Evolutionary conservation across 345 rosid species (phyloP), one percentile per base, ranked within the genome.

Genomic region (Rhodamnia argentea): DNA sequence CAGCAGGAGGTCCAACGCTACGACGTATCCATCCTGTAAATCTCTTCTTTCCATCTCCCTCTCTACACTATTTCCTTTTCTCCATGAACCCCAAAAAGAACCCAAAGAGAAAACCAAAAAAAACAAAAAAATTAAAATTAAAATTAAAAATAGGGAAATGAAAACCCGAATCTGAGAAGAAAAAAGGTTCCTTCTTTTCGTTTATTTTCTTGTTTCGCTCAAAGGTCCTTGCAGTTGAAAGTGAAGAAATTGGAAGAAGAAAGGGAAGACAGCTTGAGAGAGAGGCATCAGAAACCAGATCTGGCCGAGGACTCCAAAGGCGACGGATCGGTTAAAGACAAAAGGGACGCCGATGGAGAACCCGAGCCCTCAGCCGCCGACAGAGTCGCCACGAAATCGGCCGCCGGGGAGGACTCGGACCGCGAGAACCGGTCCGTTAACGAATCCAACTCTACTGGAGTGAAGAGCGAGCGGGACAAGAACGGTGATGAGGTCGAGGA

Each of bases 371-470:
- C 85, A 54, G 50, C n/a, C 24, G 58, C 82, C 53, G 87, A 83
- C 9, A 82, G 85, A 52, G 64, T 84, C 22, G 32, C 82, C 85
- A 4, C 47, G 44, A 44, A 81, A 70, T 62, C 82, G 83, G 53
- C 85, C 83, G 88, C 88, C 57, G 93, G 88, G 27, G 93, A 92
- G 83, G 95, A 91, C 52, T 90, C 94, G 32, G 97, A 92, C 83
- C 85, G 93, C 64, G 95, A 94, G 18, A 90, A 92, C 84, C 88
- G 94, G 85, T 95, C 97, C 52, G 93, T 92, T 40, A 95, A 94
- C 90, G 98, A 92, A 90, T 95, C 98, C 59, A 95, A 94, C 89
- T 95, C 97, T n/a, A 93, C 96, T 3, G 93, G 87, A 42, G 88
- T 90, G 86, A 91, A 88, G 57, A 87, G 86, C 88, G 86, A 87